phyloP scores from a whole-genome alignment of 306 rosid species.

The Cyclanthera cordifolia region DNA sequence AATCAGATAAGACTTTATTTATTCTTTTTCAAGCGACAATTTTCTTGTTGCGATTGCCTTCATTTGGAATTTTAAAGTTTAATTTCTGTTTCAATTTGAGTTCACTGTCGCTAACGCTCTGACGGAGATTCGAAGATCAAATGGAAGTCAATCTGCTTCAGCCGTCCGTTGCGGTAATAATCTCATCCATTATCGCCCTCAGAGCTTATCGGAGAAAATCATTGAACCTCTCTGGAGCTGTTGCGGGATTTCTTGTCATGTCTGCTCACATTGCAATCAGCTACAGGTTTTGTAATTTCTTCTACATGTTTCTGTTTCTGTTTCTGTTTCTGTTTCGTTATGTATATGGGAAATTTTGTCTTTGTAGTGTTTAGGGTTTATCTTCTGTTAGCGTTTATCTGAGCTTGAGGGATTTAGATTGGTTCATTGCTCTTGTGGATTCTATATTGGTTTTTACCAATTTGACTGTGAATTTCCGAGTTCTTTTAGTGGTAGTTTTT shows the following conservation, averaged over 20 bases:
- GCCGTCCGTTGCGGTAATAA: conserved; percentile 28
- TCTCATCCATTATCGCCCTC: conserved; percentile 41
- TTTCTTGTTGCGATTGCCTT: neutral
- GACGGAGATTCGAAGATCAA: neutral
- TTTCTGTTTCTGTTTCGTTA: neutral
- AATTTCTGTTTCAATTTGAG: neutral
- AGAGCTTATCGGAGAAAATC: conserved; percentile 50
- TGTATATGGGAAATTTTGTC: neutral
- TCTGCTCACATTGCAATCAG: conserved; percentile 45
- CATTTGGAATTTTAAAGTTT: neutral
- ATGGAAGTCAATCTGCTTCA: conserved; percentile 30
- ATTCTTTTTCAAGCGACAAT: too few relatives aligned
- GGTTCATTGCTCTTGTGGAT: too few relatives aligned
- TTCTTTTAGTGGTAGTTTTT: neutral
- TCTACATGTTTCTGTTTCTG: neutral
- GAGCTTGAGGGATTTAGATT: neutral
- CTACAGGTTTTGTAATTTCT: conserved; percentile 34
- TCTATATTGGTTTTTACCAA: neutral
- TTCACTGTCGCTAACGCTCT: conserved; percentile 1
- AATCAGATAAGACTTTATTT: too few relatives aligned
- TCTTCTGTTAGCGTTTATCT: too few relatives aligned
- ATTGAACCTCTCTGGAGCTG: conserved; percentile 62
- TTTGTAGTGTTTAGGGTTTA: too few relatives aligned
- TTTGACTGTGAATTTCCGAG: neutral
- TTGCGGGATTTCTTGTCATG: conserved; percentile 65